A percentile compares a stretch with the other conserved stretches of the same genome.
phyloP scores from a whole-genome alignment of 768 basidiomycete genomes.

The Cyathus striatus region DNA sequence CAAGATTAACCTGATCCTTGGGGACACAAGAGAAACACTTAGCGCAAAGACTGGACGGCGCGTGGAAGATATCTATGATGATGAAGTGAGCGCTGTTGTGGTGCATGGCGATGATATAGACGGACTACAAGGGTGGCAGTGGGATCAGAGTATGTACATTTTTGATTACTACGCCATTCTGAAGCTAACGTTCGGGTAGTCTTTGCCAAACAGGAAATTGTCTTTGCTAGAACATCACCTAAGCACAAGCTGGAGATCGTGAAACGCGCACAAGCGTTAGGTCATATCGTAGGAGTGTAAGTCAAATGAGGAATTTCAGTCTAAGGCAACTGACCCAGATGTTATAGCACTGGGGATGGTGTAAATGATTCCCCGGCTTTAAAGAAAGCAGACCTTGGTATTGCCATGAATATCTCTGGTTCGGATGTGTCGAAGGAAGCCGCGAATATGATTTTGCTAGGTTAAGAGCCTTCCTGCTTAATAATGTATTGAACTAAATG shows the following conservation, averaged over 20 bases:
- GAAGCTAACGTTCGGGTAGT: slow-evolving; percentile 28
- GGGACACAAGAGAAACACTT: slow-evolving; percentile 60
- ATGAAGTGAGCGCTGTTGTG: slow-evolving; percentile 62
- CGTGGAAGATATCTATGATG: slow-evolving; percentile 58
- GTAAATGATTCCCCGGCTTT: slow-evolving; percentile 70
- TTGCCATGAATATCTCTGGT: slow-evolving; percentile 73
- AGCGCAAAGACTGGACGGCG: slow-evolving; percentile 49
- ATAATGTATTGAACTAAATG: neutral
- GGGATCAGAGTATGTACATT: slow-evolving; percentile 57
- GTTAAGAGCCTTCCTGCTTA: slow-evolving; percentile 19
- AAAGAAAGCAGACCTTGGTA: slow-evolving; percentile 68
- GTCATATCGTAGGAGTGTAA: slow-evolving; percentile 70
- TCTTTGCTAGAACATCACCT: slow-evolving; percentile 68
- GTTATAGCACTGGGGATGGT: slow-evolving; percentile 62
- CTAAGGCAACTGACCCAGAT: too few relatives aligned
- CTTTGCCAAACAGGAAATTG: slow-evolving; percentile 64
- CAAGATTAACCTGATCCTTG: slow-evolving; percentile 66
- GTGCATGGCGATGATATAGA: slow-evolving; percentile 70
- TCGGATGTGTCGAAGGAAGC: slow-evolving; percentile 74
- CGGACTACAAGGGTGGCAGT: slow-evolving; percentile 62
- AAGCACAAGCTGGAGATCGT: slow-evolving; percentile 75
- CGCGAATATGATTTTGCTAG: slow-evolving; percentile 69
- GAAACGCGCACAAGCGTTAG: slow-evolving; percentile 65
- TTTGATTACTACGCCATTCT: neutral
- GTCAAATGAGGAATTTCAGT: too few relatives aligned